These are phyloP conservation scores for Fusarium sp. DNA, from an alignment of 2,329 filamentous ascomycete species.

Conservation along the genomic window DNA sequence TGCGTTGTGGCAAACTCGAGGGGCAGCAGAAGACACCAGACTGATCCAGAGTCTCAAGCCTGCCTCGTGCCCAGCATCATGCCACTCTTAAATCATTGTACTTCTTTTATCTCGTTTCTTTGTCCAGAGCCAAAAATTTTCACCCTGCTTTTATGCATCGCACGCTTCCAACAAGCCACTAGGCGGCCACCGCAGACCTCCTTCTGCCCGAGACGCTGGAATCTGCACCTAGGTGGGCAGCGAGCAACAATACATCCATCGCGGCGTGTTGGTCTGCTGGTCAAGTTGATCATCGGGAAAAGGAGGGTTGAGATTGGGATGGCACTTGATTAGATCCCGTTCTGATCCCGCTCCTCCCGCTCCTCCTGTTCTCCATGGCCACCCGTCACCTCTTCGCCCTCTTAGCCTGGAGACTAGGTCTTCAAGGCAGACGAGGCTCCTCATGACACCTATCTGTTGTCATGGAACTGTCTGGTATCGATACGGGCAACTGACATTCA, in stretches of 20 bases:
- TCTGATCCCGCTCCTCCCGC: conserved; percentile 2
- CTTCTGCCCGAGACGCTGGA: conserved; percentile 17
- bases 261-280: conserved; percentile 9
- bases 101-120: neutral
- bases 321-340: neutral
- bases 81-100: conserved; percentile 15
- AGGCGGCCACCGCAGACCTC: conserved; percentile 5
- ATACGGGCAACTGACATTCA: neutral
- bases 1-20: conserved; percentile 3
- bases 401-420: neutral
- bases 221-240: conserved; percentile 7
- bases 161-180: conserved; percentile 3
- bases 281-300: neutral
- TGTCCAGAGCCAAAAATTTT: neutral
- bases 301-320: neutral
- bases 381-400: neutral
- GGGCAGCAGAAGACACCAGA: neutral
- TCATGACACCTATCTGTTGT: neutral
- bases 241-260: neutral
- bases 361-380: neutral
- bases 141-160: neutral
- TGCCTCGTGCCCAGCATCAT: conserved; percentile 11
- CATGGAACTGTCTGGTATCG: neutral
- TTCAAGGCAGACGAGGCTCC: neutral
- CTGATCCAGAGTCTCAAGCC: neutral